These are phyloP conservation scores for Macadamia integrifolia DNA, from an alignment of 164 flowering plant genomes.

Conservation along the genomic window DNA sequence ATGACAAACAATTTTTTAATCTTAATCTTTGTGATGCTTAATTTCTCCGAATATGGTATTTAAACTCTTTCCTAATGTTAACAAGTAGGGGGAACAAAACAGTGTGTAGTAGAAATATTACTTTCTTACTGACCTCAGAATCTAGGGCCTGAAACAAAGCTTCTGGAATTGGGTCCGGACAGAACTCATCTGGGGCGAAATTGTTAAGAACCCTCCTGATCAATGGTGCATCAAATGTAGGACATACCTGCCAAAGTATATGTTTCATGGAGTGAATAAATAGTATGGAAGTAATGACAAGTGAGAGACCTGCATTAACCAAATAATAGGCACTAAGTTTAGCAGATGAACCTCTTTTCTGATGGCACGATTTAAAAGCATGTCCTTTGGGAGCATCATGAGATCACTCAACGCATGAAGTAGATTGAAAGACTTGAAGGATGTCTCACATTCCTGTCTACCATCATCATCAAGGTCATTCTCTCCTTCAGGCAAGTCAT, in stretches of 20 bases:
- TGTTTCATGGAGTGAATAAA: not conserved
- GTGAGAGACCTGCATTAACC: conserved; percentile 5
- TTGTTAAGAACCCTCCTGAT: conserved; percentile 64
- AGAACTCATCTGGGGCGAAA: conserved; percentile 88
- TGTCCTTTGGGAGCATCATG: conserved; percentile 89
- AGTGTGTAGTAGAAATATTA: not conserved
- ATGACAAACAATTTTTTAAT: no score
- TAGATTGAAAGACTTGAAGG: conserved; percentile 68
- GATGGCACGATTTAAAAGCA: conserved; percentile 62
- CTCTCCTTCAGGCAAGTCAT: conserved; percentile 32
- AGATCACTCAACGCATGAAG: conserved; percentile 93
- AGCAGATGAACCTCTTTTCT: conserved; percentile 68
- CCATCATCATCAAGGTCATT: conserved; percentile 19
- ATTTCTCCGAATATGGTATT: no score
- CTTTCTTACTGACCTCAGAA: conserved; percentile 46
- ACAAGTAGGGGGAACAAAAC: not conserved
- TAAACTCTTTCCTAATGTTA: conserved; percentile 4
- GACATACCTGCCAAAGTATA: conserved; percentile 62
- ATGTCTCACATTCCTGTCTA: conserved; percentile 29
- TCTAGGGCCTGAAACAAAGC: conserved; percentile 68
- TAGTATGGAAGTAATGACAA: not conserved
- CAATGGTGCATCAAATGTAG: conserved; percentile 60
- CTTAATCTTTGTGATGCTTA: no score
- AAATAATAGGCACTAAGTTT: conserved; percentile 1
- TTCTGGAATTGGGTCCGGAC: conserved; percentile 76